Evolutionary conservation across 306 rosid genomes (phyloP), one percentile per base, ranked within the genome.

Genomic region (Corylus avellana): DNA sequence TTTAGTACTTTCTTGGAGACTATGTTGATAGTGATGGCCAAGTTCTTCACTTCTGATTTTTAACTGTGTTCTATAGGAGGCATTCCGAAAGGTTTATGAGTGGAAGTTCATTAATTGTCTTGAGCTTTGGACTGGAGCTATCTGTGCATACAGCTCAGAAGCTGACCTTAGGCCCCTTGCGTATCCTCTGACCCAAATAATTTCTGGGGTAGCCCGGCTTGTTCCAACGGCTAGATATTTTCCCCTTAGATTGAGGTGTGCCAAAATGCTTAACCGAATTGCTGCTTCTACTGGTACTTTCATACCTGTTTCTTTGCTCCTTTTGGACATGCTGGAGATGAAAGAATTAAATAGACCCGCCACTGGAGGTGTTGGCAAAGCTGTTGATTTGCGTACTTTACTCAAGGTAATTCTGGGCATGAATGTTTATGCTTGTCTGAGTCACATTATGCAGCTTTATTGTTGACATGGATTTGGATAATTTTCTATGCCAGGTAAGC

Each of bases 271-370:
- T 75, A 92, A 95, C 81, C 89, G 85, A 62, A 83, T 95, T 77
- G 92, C 97, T 53, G 83, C 92, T 73, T 86, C 92, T 0, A 88
- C 97, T 12, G 79, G 85, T 72, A 87, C 91, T 78, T 92, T 88
- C 82, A 81, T 89, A 66, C 98, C 98, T 0, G 94, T 95, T 57
- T 90, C 98, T 77, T 86, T 91, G 88, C 94, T 91, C 55, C 97
- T 94, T 78, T 85, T 95, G 89, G 98, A 95, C 83, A 95, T 92
- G 97, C 88, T 95, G 73, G 98, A 92, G 81, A 95, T 92, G 97
- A 94, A 94, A 76, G 98, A 94, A 86, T 81, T 94, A 85, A 94
- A 89, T 82, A 85, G 89, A 59, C 85, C 97, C 50, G 88, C 97
- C 5, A 89, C 93, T 22, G 97, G 97, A 37, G 98, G 97, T 55